Evolutionary conservation across 805 yeast species (phyloP), one percentile per base, ranked within the genome.

Genomic region (Kluyveromyces siamensis): DNA sequence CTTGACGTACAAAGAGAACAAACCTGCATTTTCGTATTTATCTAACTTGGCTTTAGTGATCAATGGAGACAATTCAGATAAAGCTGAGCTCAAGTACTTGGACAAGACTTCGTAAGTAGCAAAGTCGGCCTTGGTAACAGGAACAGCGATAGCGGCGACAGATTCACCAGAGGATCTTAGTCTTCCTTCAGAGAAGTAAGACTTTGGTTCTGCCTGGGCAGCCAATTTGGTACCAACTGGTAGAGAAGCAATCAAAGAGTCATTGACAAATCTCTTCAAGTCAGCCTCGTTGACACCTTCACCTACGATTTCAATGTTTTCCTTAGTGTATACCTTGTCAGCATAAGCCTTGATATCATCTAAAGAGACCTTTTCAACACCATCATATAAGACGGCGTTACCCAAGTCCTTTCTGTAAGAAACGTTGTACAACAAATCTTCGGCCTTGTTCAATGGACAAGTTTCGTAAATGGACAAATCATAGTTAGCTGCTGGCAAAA

Each of bases 351-450:
- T 74, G 62, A 93, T 74, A 52, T 84, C 88, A 48, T 82, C 88
- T 48, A 79, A 60, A 36, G 83, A 53, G 57, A 80, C 72, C 58
- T 73, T 71, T 55, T 75, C 68, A 55, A 77, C 75, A 52, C 87
- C 85, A 67, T 85, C 84, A 66, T 78, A 87, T 67, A 76, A 76
- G 61, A 87, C 75, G 55, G 96, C 84, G 70, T 83, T 80, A 62
- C 96, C 97, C 61, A 87, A 80, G 48, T 96, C 97, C 52, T 70
- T 74, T 76, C 93, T 86, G 81, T 85, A 93, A 45, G 95, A 80
- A 52, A 81, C 72, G 58, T 80, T 79, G 72, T 87, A 91, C 64
- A 88, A 79, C 57, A 81, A 77, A 71, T 89, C 96, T 53, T 81
- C 67, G 40, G 93, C 95, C 53, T 73, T 71, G 67, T 73, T 76